Evolutionary conservation across 2,329 filamentous ascomycete genomes (phyloP).

Genomic region (Aspergillus terreus): DNA sequence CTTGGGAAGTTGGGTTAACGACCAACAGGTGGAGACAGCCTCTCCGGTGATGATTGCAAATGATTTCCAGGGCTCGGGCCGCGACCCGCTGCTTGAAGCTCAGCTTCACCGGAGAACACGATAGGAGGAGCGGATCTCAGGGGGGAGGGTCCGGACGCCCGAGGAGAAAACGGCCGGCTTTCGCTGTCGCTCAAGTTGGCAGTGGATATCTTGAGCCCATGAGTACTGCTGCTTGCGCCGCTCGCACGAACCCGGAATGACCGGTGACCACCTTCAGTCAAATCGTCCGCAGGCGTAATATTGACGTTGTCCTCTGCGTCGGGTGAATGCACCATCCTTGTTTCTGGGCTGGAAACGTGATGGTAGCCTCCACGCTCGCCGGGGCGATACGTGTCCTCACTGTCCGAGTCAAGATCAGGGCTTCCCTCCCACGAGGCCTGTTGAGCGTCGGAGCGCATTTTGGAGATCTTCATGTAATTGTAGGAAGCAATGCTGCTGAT

Average conservation of each 20-base stretch:
- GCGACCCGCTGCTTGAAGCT: conserved; percentile 18
- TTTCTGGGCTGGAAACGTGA: conserved; percentile 22
- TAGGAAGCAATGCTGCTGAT: conserved; percentile 82
- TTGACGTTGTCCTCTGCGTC: conserved; percentile 23
- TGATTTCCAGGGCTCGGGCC: conserved; percentile 28
- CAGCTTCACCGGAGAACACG: conserved; percentile 25
- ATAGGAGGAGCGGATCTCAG: conserved; percentile 31
- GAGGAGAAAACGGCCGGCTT: conserved; percentile 13
- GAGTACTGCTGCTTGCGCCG: conserved; percentile 24
- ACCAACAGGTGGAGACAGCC: conserved; percentile 6
- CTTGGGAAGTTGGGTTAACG: conserved; percentile 2
- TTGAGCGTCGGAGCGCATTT: conserved; percentile 76
- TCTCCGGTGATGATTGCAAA: conserved; percentile 16
- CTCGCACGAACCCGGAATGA: conserved; percentile 33
- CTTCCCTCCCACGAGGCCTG: conserved; percentile 35
- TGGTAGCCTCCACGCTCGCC: conserved; percentile 24
- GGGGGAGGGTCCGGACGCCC: conserved; percentile 18
- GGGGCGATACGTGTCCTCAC: conserved; percentile 22
- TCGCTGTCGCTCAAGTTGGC: conserved; percentile 29
- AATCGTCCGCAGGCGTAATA: conserved; percentile 21
- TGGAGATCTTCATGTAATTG: conserved; percentile 89
- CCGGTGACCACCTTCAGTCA: conserved; percentile 18
- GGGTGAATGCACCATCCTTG: conserved; percentile 14
- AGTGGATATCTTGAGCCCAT: conserved; percentile 27
- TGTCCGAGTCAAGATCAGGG: conserved; percentile 25